Percentiles rank a stretch among this genome's conserved stretches.
Conservation (phyloP, 73 alveolate genomes). For the Paramecium pentaurelia region DNA sequence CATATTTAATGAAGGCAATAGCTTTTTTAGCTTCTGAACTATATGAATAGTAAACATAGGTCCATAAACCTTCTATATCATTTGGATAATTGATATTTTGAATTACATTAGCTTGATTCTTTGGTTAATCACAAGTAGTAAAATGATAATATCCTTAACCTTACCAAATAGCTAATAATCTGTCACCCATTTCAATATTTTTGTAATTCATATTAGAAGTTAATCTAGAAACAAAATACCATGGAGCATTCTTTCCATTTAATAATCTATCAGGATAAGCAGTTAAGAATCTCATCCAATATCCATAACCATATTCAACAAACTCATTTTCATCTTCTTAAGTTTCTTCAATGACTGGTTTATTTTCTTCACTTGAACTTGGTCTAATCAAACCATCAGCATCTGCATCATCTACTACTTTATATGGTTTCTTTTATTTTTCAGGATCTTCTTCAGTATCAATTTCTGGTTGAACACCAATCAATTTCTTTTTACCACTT, state of each 20-base stretch:
- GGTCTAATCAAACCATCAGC: not conserved
- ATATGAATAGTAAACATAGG: slow-evolving; percentile 27
- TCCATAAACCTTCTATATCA: slow-evolving; percentile 47
- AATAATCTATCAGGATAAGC: not conserved
- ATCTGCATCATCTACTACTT: not conserved
- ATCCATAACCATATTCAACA: slow-evolving; percentile 42
- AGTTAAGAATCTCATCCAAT: slow-evolving; percentile 14
- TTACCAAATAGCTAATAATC: slow-evolving; percentile 22
- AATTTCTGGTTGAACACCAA: slow-evolving; percentile 18
- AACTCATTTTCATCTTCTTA: not conserved
- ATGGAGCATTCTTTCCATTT: slow-evolving; percentile 24
- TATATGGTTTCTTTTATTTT: not conserved
- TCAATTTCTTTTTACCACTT: not conserved
- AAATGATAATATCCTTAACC: slow-evolving; percentile 39
- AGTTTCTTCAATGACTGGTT: slow-evolving; percentile 20
- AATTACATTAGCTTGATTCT: not conserved
- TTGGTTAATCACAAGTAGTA: slow-evolving; percentile 29
- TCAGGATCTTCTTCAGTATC: slow-evolving; percentile 9
- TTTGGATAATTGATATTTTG: not conserved
- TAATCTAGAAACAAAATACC: slow-evolving; percentile 10
- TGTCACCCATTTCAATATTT: slow-evolving; percentile 24
- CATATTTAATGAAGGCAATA: slow-evolving; percentile 6
- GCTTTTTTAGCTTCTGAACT: slow-evolving; percentile 19
- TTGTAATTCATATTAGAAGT: not conserved
- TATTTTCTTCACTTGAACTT: slow-evolving; percentile 15